Conservation (phyloP, 108 stramenopile genomes). For the Cyclostephanos tholiformis region DNA sequence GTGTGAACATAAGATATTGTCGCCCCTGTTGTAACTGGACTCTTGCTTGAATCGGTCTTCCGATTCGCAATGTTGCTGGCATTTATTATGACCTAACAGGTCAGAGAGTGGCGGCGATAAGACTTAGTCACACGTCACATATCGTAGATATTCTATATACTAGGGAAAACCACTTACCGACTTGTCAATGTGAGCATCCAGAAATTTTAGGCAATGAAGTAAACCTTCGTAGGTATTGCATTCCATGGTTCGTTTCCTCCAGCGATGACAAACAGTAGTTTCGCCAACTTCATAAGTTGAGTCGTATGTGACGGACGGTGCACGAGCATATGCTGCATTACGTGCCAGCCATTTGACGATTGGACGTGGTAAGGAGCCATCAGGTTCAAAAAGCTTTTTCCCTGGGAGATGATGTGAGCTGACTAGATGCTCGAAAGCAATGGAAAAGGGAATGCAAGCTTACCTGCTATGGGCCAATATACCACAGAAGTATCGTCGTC, state of each 20-base stretch:
- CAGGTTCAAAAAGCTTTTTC: conserved; percentile 60
- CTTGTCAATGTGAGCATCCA: conserved; percentile 65
- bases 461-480: conserved; percentile 73
- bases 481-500: conserved; percentile 15
- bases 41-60: conserved; percentile 28
- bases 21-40: conserved; percentile 17
- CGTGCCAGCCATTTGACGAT: conserved; percentile 62
- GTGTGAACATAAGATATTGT: conserved; percentile 46
- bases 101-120: background rate
- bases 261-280: conserved; percentile 65
- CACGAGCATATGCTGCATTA: conserved; percentile 60
- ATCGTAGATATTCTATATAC: background rate
- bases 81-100: conserved; percentile 24
- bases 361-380: conserved; percentile 47
- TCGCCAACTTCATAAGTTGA: conserved; percentile 82
- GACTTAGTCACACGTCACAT: conserved; percentile 5
- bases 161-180: conserved; percentile 42
- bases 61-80: conserved; percentile 29
- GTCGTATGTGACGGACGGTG: conserved; percentile 66
- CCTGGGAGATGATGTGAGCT: conserved; percentile 22
- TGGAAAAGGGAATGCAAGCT: conserved; percentile 11
- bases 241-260: conserved; percentile 64
- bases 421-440: background rate
- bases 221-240: conserved; percentile 65
- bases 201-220: conserved; percentile 50